Conservation (phyloP, 2,329 filamentous ascomycete species). For the Conoideocrella luteorostrata region DNA sequence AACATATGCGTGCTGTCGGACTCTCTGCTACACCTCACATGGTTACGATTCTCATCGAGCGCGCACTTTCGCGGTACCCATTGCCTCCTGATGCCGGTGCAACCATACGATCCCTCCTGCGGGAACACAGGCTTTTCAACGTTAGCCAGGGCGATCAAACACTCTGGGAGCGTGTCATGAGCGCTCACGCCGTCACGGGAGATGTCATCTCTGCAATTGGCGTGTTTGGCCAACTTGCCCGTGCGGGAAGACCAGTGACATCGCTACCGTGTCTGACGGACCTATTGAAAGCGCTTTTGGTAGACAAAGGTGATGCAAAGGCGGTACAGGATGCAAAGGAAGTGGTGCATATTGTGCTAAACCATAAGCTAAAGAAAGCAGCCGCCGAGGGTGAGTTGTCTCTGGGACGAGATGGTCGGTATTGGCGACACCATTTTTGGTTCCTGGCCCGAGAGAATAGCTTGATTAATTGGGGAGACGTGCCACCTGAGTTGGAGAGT, state of each 20-base stretch:
- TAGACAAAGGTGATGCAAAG: conserved; percentile 14
- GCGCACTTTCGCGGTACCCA: conserved; percentile 54
- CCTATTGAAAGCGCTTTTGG: conserved; percentile 31
- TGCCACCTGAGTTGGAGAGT: conserved; percentile 15
- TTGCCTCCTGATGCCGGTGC: conserved; percentile 44
- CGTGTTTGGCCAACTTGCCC: conserved; percentile 39
- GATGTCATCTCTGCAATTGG: conserved; percentile 43
- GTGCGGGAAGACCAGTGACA: conserved; percentile 32
- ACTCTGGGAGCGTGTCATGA: conserved; percentile 65
- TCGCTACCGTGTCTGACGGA: conserved; percentile 37
- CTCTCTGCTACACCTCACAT: conserved; percentile 56
- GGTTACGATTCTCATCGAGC: conserved; percentile 66
- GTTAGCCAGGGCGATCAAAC: conserved; percentile 44
- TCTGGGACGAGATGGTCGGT: conserved; percentile 20
- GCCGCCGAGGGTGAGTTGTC: conserved; percentile 9
- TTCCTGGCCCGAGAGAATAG: conserved; percentile 34
- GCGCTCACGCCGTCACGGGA: conserved; percentile 54
- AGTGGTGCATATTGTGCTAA: conserved; percentile 26
- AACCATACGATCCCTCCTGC: conserved; percentile 53
- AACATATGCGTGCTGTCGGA: conserved; percentile 51
- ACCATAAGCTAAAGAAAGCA: conserved; percentile 19
- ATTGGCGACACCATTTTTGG: conserved; percentile 47
- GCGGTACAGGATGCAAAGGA: conserved; percentile 22
- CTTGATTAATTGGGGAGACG: conserved; percentile 23
- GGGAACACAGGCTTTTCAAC: conserved; percentile 41